Evolutionary conservation across 805 yeast species (phyloP).

Genomic region (Osmozyma mogii): DNA sequence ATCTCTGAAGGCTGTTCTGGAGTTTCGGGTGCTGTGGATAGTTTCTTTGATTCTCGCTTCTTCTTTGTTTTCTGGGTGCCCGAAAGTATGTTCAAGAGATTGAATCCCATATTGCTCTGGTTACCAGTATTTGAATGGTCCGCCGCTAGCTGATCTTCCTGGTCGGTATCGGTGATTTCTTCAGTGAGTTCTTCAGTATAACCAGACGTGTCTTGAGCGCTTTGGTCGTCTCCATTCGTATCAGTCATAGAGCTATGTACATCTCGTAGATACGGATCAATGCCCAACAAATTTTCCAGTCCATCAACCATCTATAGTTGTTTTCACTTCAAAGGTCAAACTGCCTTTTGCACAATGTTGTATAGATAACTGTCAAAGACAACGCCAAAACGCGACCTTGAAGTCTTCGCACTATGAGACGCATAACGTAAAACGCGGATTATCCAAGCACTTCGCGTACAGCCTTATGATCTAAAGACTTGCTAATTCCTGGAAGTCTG

Average conservation of each 20-base stretch:
- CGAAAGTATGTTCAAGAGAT: constrained; percentile 11
- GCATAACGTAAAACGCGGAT: neutral
- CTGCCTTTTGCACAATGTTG: constrained; percentile 1
- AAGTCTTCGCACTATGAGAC: neutral
- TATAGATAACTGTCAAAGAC: neutral
- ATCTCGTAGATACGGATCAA: too few species aligned
- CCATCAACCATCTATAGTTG: too few species aligned
- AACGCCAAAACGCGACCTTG: neutral
- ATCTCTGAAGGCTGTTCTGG: neutral
- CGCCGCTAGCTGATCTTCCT: neutral
- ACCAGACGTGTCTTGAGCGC: neutral
- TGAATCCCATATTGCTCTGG: too few species aligned
- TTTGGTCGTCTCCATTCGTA: neutral
- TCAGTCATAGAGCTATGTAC: neutral
- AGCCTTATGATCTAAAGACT: constrained; percentile 10
- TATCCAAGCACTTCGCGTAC: constrained; percentile 8
- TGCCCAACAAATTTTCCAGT: too few species aligned
- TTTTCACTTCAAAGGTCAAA: constrained; percentile 1
- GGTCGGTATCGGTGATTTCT: neutral
- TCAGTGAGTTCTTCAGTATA: constrained; percentile 1
- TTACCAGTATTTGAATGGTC: too few species aligned
- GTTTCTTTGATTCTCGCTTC: constrained; percentile 3
- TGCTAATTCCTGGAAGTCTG: neutral
- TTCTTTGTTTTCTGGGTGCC: constrained; percentile 9
- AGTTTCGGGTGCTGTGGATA: constrained; percentile 1